Conservation (phyloP, 1,139 yeast species). For the Pichia sorboxylosa region DNA sequence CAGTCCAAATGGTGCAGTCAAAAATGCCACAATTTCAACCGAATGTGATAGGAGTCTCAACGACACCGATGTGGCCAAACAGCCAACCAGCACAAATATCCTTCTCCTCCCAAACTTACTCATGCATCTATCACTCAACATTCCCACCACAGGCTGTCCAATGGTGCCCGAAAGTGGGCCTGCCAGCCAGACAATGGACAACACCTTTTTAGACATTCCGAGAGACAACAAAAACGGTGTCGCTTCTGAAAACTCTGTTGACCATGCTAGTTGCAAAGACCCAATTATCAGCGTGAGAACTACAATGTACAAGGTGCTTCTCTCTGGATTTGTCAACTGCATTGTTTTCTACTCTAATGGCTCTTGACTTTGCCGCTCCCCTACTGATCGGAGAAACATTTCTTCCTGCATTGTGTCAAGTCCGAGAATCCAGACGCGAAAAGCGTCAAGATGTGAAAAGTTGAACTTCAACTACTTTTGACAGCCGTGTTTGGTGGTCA, state of each 20-base stretch:
- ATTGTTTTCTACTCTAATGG: no score
- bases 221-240: conserved; percentile 39
- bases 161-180: conserved; percentile 51
- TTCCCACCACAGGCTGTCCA: conserved; percentile 50
- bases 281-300: conserved; percentile 37
- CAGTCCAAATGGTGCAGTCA: conserved; percentile 16
- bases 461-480: no score
- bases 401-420: no score
- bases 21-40: conserved; percentile 24
- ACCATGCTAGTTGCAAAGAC: conserved; percentile 43
- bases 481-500: no score
- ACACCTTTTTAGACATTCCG: conserved; percentile 39
- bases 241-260: conserved; percentile 43
- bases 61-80: conserved; percentile 33
- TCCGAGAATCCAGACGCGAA: no score
- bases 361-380: no score
- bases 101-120: conserved; percentile 37
- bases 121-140: conserved; percentile 39
- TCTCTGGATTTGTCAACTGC: conserved; percentile 26
- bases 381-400: no score
- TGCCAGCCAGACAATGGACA: conserved; percentile 50
- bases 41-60: conserved; percentile 38
- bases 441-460: no score
- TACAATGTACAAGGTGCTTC: conserved; percentile 32
- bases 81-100: conserved; percentile 45